Base-by-base conservation (phyloP, 2,329 filamentous ascomycete species). In the Penicillium hordei region DNA sequence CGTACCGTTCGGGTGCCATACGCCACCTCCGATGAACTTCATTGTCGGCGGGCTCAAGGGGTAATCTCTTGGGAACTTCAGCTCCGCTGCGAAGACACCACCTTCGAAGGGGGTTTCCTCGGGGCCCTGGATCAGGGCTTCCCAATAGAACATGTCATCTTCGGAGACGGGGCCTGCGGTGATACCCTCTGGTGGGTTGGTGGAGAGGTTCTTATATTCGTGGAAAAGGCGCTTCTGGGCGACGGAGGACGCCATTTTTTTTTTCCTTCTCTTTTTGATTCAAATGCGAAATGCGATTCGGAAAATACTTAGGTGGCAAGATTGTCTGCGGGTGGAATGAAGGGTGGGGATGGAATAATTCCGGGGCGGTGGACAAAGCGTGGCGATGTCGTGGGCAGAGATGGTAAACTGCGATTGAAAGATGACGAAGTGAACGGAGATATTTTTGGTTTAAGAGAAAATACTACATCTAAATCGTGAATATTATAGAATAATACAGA, bases 51-150 rank as follows among this genome's bases (percentile, higher is more conserved):
- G 94, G 66, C 93, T 90, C 6, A 97, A 85, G n/a, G 94, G 94
- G 71, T 99, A 99, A 76, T 99, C 94, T 72, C 90, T 90, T 6
- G 94, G 93, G 71, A 99, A 99, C 70, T 89, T 92, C 68, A 99
- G 85, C 77, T 96, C 92, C 27, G 94, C 94, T 42, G 93, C 91
- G 75, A 97, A 99, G 59, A 99, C 86, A 52, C 94, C 94, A 58
- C 93, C 93, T 80, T 96, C 93, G 69, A 96, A 99, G 0, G 94
- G 94, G 1, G 94, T 99, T 61, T 89, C 94, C 71, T 96, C 93
- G 13, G 94, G 94, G 0, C 94, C 94, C 76, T 96, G 89, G 70
- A 99, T 97, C 61, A 97, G 81, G 9, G 93, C 94, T 79, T 99
- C 94, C 94, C 94, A 99, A 70, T 91, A 82, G 69, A 97, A 90